These are phyloP conservation scores for Entomortierella beljakovae DNA, from an alignment of 192 early-diverging fungal genomes.

Conservation along the genomic window DNA sequence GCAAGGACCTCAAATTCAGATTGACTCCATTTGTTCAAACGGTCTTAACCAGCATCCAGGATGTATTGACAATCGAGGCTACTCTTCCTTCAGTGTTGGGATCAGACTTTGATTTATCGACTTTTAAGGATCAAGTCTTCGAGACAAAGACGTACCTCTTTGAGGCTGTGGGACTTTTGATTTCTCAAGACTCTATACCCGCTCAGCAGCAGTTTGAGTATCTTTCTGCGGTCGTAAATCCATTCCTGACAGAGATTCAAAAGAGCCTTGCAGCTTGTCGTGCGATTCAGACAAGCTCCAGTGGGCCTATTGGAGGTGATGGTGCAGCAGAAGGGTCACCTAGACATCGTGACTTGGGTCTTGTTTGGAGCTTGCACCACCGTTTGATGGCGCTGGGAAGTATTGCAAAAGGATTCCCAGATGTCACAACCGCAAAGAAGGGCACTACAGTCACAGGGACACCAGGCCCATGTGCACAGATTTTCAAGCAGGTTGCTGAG, in stretches of 20 bases:
- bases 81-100: slow-evolving; percentile 59
- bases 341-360: slow-evolving; percentile 71
- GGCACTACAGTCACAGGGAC: slow-evolving; percentile 34
- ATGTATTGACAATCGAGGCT: slow-evolving; percentile 80
- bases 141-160: slow-evolving; percentile 87
- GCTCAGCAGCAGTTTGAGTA: slow-evolving; percentile 77
- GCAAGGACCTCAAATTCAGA: slow-evolving; percentile 72
- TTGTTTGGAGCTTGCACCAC: slow-evolving; percentile 83
- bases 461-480: slow-evolving; percentile 65
- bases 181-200: slow-evolving; percentile 80
- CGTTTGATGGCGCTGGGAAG: slow-evolving; percentile 87
- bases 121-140: slow-evolving; percentile 59
- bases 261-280: slow-evolving; percentile 73
- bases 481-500: slow-evolving; percentile 86
- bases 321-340: slow-evolving; percentile 58
- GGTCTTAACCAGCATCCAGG: slow-evolving; percentile 71
- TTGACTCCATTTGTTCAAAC: slow-evolving; percentile 71
- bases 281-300: slow-evolving; percentile 57
- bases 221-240: slow-evolving; percentile 77
- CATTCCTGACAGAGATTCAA: slow-evolving; percentile 83
- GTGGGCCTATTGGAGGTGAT: slow-evolving; percentile 24
- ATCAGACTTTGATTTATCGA: slow-evolving; percentile 58
- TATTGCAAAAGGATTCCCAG: slow-evolving; percentile 81
- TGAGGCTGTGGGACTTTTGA: slow-evolving; percentile 93
- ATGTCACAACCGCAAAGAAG: slow-evolving; percentile 51